Evolutionary conservation across 352 stramenopile species (phyloP).

Genomic region (Phytophthora citricola): DNA sequence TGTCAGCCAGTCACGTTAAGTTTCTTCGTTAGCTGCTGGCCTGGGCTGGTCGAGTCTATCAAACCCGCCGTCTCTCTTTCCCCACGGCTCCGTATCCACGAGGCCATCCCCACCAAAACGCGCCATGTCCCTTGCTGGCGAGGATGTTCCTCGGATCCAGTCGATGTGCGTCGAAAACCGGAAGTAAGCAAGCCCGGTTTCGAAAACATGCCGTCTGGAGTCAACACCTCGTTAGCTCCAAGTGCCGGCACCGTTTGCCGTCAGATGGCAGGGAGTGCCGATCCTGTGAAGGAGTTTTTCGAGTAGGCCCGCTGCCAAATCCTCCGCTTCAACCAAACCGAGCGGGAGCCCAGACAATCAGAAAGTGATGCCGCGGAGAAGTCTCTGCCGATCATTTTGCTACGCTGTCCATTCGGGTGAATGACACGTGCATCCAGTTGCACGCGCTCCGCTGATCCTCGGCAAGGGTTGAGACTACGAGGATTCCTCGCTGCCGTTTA

Average conservation of each 20-base stretch:
- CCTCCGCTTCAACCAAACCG: background rate
- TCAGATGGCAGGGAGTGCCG: constrained; percentile 15
- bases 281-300: constrained; percentile 20
- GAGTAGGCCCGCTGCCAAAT: constrained; percentile 19
- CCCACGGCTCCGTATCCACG: constrained; percentile 20
- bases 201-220: constrained; percentile 20
- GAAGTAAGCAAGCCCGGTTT: constrained; percentile 12
- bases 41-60: background rate
- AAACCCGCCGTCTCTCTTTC: constrained; percentile 32
- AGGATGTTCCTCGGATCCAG: constrained; percentile 15
- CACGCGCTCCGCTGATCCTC: background rate
- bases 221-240: constrained; percentile 25
- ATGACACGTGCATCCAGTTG: constrained; percentile 11
- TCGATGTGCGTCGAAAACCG: constrained; percentile 29
- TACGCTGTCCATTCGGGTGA: constrained; percentile 1
- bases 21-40: constrained; percentile 33
- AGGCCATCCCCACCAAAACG: constrained; percentile 9
- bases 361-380: background rate
- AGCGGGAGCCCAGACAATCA: background rate
- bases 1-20: constrained; percentile 18
- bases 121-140: constrained; percentile 16
- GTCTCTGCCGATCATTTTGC: background rate
- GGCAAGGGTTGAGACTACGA: too few relatives aligned
- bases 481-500: background rate
- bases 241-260: background rate